Evolutionary conservation across 768 basidiomycete species (phyloP), one percentile per base, ranked within the genome.

Genomic region (Tephrocybe rancida): DNA sequence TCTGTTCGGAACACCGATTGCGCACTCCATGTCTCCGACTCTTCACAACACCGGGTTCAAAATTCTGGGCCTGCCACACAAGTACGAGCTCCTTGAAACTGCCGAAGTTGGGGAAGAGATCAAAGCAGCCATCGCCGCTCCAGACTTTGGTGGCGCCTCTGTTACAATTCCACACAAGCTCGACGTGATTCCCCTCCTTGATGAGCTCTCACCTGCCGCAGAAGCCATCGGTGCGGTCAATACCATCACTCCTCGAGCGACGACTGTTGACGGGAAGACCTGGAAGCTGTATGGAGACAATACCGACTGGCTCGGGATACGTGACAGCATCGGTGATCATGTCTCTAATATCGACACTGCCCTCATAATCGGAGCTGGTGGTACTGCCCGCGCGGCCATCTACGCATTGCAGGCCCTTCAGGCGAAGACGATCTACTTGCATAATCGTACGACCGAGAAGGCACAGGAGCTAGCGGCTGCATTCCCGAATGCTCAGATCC

Each of bases 141-240:
- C 83, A 1, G 83, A 86, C 42, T 98, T 98, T 66, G 96, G 97
- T 7, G 97, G 97, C 0, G 97, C 95, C 14, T 93, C 91, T 4
- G 94, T 98, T 24, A 99, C 97, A 18, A 98, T 98, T 58, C 97
- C 97, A 1, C 87, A 88, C 78, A 99, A 99, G 71, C 75, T 96
- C 34, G 90, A 92, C 55, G 78, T 98, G 58, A 92, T 98, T 44
- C 84, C 89, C 1, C 74, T 90, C 5, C 81, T 99, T 46, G 90
- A 95, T 64, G 72, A 74, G 48, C 70, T 98, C 37, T 90, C 95
- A 0, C 83, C 85, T 0, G 86, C 93, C 19, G 97, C 95, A 1
- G 74, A 84, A 60, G 75, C 82, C 3, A 95, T 99, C 54, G 97
- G 97, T 0, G 97, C 97, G 0, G 92, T 98, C 58, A 98, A 99